phyloP scores from a whole-genome alignment of 495 filamentous ascomycete species.

The Penicillium salamii region DNA sequence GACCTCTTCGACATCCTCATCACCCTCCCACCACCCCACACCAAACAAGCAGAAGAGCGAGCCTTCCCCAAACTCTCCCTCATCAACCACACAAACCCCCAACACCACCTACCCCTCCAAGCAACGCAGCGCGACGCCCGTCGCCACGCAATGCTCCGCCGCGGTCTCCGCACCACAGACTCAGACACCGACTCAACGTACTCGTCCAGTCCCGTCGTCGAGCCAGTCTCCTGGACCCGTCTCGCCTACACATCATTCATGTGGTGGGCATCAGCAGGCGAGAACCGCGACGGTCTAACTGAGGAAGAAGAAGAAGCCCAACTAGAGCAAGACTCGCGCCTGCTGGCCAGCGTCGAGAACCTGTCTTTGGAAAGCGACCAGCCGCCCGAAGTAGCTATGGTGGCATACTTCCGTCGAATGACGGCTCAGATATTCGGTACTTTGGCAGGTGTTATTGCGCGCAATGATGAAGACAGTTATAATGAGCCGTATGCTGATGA shows the following conservation, averaged over 20 bases:
- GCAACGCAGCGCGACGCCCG: slow-evolving; percentile 89
- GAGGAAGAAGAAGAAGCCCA: slow-evolving; percentile 46
- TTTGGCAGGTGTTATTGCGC: slow-evolving; percentile 53
- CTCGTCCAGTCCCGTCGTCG: slow-evolving; percentile 56
- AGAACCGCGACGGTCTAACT: slow-evolving; percentile 58
- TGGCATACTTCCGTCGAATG: slow-evolving; percentile 88
- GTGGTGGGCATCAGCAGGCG: slow-evolving; percentile 97
- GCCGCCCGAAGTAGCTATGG: slow-evolving; percentile 67
- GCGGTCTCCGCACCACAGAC: slow-evolving; percentile 55
- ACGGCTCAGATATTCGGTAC: slow-evolving; percentile 69
- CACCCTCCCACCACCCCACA: slow-evolving; percentile 66
- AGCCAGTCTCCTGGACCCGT: slow-evolving; percentile 83
- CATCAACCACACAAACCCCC: slow-evolving; percentile 23
- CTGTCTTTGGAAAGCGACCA: slow-evolving; percentile 31
- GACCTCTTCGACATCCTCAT: slow-evolving; percentile 85
- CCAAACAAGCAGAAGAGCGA: slow-evolving; percentile 53
- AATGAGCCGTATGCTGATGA: slow-evolving; percentile 19
- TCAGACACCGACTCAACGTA: slow-evolving; percentile 47
- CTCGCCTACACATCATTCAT: slow-evolving; percentile 90
- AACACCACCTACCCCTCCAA: slow-evolving; percentile 49
- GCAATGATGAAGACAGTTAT: slow-evolving; percentile 43
- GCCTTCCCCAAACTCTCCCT: slow-evolving; percentile 69
- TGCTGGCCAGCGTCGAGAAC: slow-evolving; percentile 41
- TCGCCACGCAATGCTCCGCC: slow-evolving; percentile 69
- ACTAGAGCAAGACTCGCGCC: slow-evolving; percentile 40